These are phyloP conservation scores for Fusarium marasasianum DNA, from an alignment of 2,329 filamentous ascomycete species.

Conservation along the genomic window DNA sequence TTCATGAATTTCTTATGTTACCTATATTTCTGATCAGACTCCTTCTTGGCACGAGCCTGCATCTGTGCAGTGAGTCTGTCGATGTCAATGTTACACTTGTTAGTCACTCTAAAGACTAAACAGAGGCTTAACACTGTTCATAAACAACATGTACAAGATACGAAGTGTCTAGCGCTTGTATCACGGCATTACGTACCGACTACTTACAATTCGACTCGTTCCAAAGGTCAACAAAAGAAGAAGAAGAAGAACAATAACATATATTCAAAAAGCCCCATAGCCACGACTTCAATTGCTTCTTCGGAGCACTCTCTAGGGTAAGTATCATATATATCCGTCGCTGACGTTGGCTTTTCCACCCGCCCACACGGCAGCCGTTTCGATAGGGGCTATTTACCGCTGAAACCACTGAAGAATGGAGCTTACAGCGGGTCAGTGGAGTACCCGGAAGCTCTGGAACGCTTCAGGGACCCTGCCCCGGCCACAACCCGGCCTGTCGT, in stretches of 20 bases:
- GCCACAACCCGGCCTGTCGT: constrained; percentile 1
- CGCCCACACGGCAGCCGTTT: background rate
- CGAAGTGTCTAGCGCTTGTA: background rate
- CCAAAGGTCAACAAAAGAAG: background rate
- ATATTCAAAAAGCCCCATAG: background rate
- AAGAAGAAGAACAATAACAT: background rate
- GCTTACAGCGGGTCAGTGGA: background rate
- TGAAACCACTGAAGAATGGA: constrained; percentile 2
- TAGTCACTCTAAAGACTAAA: background rate
- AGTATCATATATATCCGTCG: background rate
- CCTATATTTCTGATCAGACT: background rate
- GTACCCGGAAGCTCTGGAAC: background rate
- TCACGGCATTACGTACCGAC: background rate
- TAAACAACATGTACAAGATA: background rate
- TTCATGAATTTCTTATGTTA: background rate
- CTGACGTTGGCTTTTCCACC: background rate
- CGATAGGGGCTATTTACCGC: constrained; percentile 12
- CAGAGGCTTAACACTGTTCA: background rate
- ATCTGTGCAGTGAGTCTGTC: background rate
- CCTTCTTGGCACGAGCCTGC: background rate
- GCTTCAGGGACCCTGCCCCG: constrained; percentile 1
- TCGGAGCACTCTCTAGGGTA: constrained; percentile 3
- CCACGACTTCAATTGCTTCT: background rate
- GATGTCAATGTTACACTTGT: background rate
- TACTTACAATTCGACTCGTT: too few relatives aligned